These are phyloP conservation scores for Elsinoe arachidis DNA, from an alignment of 2,329 filamentous ascomycete species.

Conservation along the genomic window DNA sequence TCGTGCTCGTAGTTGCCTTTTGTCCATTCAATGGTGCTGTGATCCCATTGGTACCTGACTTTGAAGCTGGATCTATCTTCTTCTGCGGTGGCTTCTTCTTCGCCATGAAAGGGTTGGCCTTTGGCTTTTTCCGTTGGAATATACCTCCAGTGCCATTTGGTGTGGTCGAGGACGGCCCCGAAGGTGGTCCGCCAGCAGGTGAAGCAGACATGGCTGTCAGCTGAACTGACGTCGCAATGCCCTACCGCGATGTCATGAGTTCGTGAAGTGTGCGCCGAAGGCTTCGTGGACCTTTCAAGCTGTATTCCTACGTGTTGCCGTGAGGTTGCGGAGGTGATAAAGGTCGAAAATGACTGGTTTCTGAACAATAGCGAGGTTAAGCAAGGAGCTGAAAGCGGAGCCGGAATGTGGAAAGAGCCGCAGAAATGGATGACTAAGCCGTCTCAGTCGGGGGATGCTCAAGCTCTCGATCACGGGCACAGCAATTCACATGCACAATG, in stretches of 20 bases:
- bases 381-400: neutral
- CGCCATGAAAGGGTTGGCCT: constrained; percentile 18
- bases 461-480: neutral
- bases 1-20: neutral
- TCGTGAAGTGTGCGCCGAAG: neutral
- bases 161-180: constrained; percentile 25
- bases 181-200: constrained; percentile 23
- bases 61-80: constrained; percentile 14
- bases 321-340: constrained; percentile 21
- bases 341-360: constrained; percentile 1
- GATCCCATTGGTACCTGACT: constrained; percentile 13
- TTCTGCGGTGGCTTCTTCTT: constrained; percentile 27
- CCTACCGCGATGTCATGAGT: constrained; percentile 1
- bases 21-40: constrained; percentile 7
- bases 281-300: neutral
- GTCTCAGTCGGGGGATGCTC: neutral
- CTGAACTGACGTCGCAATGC: neutral
- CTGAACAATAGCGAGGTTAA: constrained; percentile 13
- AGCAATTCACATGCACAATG: neutral
- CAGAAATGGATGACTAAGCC: neutral
- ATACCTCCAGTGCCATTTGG: constrained; percentile 28
- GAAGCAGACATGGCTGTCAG: constrained; percentile 27
- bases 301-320: neutral
- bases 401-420: neutral
- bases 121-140: constrained; percentile 27